Base-by-base conservation (phyloP, 768 basidiomycete genomes). In the Inosperma sp. region DNA sequence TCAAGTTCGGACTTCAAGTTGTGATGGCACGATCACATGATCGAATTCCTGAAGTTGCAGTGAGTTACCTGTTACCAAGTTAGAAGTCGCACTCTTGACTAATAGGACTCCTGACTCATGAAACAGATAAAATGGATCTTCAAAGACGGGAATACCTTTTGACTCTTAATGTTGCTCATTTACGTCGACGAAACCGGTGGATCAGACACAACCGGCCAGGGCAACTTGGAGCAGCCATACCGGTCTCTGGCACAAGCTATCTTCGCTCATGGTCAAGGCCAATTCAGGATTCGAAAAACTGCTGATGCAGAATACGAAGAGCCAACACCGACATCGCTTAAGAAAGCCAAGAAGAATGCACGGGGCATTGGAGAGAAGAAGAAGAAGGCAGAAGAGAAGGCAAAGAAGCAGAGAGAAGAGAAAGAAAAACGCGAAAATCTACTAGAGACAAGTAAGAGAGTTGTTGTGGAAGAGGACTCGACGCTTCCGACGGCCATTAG, bases 331-430 rank as follows among this genome's bases (percentile, higher is more conserved):
- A 86, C 87, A 7, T 83, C 89, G 6, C 65, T 91, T 53, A 99
- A 99, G 73, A 97, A 94, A 68, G 89, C 90, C 6, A 88, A 88
- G 70, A 98, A 96, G 69, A 81, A 77, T 23, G 84, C 90, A 1
- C 86, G 90, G 53, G 85, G 83, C 7, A 78, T 94, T 40, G 84
- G 89, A 69, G 94, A 93, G 73, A 97, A 95, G 69, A 76, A 78
- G 51, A 82, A 86, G 69, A 95, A 93, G 65, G 80, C 79, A 3
- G 84, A 83, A 57, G 88, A 89, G 65, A 72, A 82, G 35, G 77
- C 77, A 14, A 80, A 81, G 68, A 83, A 85, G 58, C 76, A 79
- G 55, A 71, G 68, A 12, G 86, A 83, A 54, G 83, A 86, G 61
- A 81, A 74, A 53, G 86, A 83, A 65, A 81, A 80, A 54, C 81